These are phyloP conservation scores for Aspergillus cejpii DNA, from an alignment of 2,329 filamentous ascomycete species.

Conservation along the genomic window DNA sequence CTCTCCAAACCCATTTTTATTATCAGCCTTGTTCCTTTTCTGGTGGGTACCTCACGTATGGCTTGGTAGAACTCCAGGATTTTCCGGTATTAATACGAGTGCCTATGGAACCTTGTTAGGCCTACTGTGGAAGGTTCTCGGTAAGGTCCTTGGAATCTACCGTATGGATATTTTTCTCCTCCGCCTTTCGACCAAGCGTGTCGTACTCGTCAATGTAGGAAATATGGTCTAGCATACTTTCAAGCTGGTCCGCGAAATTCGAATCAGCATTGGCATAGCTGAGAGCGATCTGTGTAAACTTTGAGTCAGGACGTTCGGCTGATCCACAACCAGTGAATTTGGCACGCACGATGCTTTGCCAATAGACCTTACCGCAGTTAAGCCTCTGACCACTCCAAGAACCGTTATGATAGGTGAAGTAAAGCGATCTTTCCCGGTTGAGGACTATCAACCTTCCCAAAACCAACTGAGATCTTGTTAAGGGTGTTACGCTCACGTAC, in stretches of 20 bases:
- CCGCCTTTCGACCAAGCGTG: conserved; percentile 23
- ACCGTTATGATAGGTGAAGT: too few species aligned
- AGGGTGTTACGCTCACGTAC: too few species aligned
- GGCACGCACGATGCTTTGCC: neutral
- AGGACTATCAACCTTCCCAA: too few species aligned
- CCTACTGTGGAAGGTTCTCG: conserved; percentile 1
- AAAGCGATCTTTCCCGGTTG: too few species aligned
- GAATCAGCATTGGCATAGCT: conserved; percentile 19
- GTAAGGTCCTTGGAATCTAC: conserved; percentile 4
- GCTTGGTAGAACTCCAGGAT: conserved; percentile 23
- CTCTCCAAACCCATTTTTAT: conserved; percentile 19
- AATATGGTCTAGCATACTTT: conserved; percentile 24
- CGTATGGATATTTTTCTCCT: conserved; percentile 16
- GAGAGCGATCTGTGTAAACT: conserved; percentile 21
- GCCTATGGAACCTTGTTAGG: conserved; percentile 11
- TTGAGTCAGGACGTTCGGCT: neutral
- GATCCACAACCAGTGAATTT: too few species aligned
- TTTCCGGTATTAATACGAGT: conserved; percentile 21
- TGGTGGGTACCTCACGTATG: conserved; percentile 19
- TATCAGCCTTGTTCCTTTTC: conserved; percentile 16
- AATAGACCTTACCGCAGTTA: conserved; percentile 21
- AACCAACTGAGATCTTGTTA: too few species aligned
- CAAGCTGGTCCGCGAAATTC: conserved; percentile 17
- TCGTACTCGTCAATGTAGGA: conserved; percentile 29
- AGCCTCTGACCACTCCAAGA: conserved; percentile 21